Evolutionary conservation across 2,329 filamentous ascomycete genomes (phyloP), one percentile per base, ranked within the genome.

Genomic region (Cladobotryum protrusum): DNA sequence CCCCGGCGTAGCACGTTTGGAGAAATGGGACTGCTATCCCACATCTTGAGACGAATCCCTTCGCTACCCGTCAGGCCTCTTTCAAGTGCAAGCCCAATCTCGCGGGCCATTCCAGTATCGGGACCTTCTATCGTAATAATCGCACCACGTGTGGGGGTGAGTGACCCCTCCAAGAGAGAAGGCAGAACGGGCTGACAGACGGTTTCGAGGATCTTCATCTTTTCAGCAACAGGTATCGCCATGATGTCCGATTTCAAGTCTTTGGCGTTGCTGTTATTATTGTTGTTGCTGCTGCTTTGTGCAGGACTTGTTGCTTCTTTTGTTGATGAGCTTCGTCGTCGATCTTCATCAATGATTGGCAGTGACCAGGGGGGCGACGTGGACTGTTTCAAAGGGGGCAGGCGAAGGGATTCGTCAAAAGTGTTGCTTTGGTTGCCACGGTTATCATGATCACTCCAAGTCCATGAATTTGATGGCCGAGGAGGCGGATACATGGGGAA

Each of bases 101-200:
- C 74, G 2, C 71, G 65, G 9, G 79, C 62, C 18, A 79, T 57
- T n/a, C 61, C 60, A 6, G 64, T 56, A 50, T 85, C 79, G 15
- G 85, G 76, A 1, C 91, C 91, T 66, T 97, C 92, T 24, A 97
- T 72, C 1, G 88, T 86, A 54, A 97, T 84, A 35, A 96, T 79
- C 0, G 87, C 81, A 0, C 92, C 91, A n/a, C 90, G 80, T 6
- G 73, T 71, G 57, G 73, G 68, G 52, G 67, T 63, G 2, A 55
- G 54, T 3, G 60, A 56, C 4, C 58, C 59, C 6, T 60, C 63
- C 3, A 67, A 64, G 5, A 64, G 60, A 1, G 69, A 61, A 14
- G 70, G 58, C 5, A 71, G 68, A 13, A 88, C 72, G 0, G 87
- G 83, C 19, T 85, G 87, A 42, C 86, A 86, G 56, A 96, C 89